These are phyloP conservation scores for Pichia nakasei DNA, from an alignment of 805 yeast genomes.

Conservation along the genomic window DNA sequence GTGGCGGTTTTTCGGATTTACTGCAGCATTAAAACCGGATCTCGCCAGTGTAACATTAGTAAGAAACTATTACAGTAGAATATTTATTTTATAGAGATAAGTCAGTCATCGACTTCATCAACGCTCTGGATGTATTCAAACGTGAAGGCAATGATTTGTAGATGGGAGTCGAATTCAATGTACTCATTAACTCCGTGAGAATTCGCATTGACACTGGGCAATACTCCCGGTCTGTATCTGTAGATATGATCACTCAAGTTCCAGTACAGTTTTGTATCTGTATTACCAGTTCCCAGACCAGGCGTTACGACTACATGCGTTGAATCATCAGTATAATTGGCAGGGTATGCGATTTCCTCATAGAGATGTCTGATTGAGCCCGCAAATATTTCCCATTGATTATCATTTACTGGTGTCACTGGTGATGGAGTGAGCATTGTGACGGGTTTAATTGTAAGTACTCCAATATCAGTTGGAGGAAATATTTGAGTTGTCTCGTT, in stretches of 20 bases:
- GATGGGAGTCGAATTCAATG: conserved; percentile 44
- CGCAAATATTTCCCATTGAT: conserved; percentile 34
- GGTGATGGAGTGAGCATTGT: conserved; percentile 36
- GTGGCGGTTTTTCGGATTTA: too few species aligned
- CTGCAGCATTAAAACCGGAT: too few species aligned
- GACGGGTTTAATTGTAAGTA: conserved; percentile 12
- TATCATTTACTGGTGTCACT: conserved; percentile 49
- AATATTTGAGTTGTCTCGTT: conserved; percentile 16
- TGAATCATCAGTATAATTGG: too few species aligned
- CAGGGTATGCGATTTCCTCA: conserved; percentile 34
- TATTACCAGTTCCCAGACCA: conserved; percentile 56
- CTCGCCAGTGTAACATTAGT: too few species aligned
- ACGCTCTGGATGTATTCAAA: conserved; percentile 43
- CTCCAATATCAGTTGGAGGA: conserved; percentile 23
- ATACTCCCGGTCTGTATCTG: conserved; percentile 45
- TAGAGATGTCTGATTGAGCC: conserved; percentile 37
- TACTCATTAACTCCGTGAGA: conserved; percentile 63
- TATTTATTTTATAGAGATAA: too few species aligned
- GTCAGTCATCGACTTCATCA: conserved; percentile 18
- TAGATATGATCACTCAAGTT: conserved; percentile 47
- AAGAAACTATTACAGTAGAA: too few species aligned
- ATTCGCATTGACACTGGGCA: conserved; percentile 31
- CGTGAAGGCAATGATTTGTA: conserved; percentile 47
- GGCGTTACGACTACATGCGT: conserved; percentile 48
- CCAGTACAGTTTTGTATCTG: conserved; percentile 64